A percentile compares a stretch with the other conserved stretches of the same genome.
phyloP scores from a whole-genome alignment of 768 basidiomycete species.

The Podaxis mareebaensis region DNA sequence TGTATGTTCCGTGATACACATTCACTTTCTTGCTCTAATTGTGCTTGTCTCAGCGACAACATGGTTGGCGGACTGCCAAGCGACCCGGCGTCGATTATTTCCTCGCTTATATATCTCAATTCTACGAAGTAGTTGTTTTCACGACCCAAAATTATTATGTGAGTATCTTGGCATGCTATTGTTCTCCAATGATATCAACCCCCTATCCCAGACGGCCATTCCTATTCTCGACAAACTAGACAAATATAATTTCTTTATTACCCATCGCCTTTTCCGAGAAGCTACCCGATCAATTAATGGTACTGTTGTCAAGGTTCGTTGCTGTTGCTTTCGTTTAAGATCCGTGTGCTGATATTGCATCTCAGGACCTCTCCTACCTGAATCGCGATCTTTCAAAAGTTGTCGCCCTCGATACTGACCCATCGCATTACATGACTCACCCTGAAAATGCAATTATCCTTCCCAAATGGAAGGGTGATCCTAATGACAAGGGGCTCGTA shows the following conservation, averaged over 20 bases:
- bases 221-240: constrained; percentile 94
- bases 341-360: neutral
- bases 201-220: constrained; percentile 65
- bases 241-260: constrained; percentile 86
- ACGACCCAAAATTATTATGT: constrained; percentile 90
- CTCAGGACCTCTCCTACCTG: constrained; percentile 86
- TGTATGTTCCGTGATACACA: constrained; percentile 53
- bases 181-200: constrained; percentile 7
- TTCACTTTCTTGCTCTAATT: neutral
- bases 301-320: constrained; percentile 76
- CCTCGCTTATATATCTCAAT: constrained; percentile 94
- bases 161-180: constrained; percentile 30
- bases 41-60: constrained; percentile 60
- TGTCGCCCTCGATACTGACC: constrained; percentile 80
- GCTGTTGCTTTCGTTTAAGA: neutral
- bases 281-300: constrained; percentile 83
- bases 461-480: constrained; percentile 83
- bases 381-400: constrained; percentile 94
- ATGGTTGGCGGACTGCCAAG: constrained; percentile 98
- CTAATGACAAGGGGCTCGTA: constrained; percentile 69
- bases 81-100: constrained; percentile 98
- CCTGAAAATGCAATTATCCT: constrained; percentile 88
- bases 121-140: constrained; percentile 97
- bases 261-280: constrained; percentile 91
- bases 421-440: constrained; percentile 75